phyloP scores from a whole-genome alignment of 1,284 basidiomycete species.

The Apiotrichum montevideense region DNA sequence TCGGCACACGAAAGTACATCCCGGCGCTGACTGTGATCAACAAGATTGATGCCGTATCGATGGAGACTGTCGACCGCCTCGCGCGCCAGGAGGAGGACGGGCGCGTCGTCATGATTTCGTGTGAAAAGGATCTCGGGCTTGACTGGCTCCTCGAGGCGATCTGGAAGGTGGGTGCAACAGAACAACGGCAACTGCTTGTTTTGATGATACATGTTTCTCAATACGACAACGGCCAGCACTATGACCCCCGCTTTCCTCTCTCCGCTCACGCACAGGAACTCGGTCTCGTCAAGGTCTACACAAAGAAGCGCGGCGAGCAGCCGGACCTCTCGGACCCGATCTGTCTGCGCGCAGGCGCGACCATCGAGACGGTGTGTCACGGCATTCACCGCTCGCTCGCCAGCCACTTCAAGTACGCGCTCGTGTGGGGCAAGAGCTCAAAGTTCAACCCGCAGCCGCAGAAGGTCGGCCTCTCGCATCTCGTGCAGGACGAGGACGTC shows the following conservation, averaged over 20 bases:
- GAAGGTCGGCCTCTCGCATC: constrained; percentile 80
- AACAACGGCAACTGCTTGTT: constrained; percentile 17
- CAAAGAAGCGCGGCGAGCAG: constrained; percentile 89
- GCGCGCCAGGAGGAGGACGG: constrained; percentile 67
- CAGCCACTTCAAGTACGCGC: constrained; percentile 77
- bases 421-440: constrained; percentile 87
- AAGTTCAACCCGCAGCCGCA: constrained; percentile 89
- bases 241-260: no score
- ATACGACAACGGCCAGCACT: no score
- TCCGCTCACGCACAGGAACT: constrained; percentile 51
- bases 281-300: constrained; percentile 84
- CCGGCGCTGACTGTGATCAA: constrained; percentile 92
- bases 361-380: constrained; percentile 89
- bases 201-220: not conserved
- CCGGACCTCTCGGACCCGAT: constrained; percentile 91
- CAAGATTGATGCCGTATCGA: constrained; percentile 81
- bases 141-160: constrained; percentile 82
- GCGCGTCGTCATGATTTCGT: constrained; percentile 80
- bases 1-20: constrained; percentile 87
- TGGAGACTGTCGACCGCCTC: constrained; percentile 82
- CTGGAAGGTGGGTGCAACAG: constrained; percentile 57
- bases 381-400: constrained; percentile 84
- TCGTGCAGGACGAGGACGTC: constrained; percentile 89
- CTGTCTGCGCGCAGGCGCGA: constrained; percentile 83
- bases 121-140: constrained; percentile 82